phyloP scores from a whole-genome alignment of 73 alveolate genomes.

The Blepharisma japonicum region DNA sequence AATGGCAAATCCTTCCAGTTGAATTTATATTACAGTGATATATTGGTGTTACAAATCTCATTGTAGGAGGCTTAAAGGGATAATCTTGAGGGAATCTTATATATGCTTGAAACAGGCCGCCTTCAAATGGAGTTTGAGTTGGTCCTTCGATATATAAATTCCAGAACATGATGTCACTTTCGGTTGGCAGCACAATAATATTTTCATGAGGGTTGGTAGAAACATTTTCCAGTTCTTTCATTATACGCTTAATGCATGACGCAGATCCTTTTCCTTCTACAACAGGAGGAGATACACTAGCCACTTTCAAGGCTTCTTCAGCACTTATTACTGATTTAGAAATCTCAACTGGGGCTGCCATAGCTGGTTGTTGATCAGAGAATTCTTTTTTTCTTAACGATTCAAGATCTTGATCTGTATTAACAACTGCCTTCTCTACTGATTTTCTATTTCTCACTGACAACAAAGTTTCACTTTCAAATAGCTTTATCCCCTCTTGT shows the following conservation, averaged over 20 bases:
- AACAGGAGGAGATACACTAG: no score
- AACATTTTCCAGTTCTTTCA: conserved; percentile 31
- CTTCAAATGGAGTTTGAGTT: conserved; percentile 40
- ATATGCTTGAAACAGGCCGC: conserved; percentile 44
- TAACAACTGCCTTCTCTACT: conserved; percentile 18
- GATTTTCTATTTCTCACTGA: conserved; percentile 34
- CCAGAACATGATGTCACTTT: conserved; percentile 44
- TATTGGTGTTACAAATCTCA: conserved; percentile 48
- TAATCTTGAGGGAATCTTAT: conserved; percentile 46
- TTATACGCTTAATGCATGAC: conserved; percentile 24
- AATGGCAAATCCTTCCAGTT: conserved; percentile 65
- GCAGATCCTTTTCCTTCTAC: no score
- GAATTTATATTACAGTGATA: conserved; percentile 55
- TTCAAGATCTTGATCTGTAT: not conserved
- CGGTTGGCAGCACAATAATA: conserved; percentile 38
- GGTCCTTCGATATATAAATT: conserved; percentile 45
- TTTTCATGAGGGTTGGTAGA: conserved; percentile 13
- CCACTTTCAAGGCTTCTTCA: no score
- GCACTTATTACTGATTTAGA: no score
- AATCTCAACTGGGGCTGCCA: no score
- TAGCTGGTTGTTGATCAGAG: no score
- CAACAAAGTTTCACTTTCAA: conserved; percentile 42
- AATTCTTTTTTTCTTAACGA: not conserved
- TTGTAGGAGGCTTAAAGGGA: conserved; percentile 62
- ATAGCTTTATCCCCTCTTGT: conserved; percentile 40